Evolutionary conservation across 495 filamentous ascomycete species (phyloP), one percentile per base, ranked within the genome.

Genomic region (Penicillium turbatum): DNA sequence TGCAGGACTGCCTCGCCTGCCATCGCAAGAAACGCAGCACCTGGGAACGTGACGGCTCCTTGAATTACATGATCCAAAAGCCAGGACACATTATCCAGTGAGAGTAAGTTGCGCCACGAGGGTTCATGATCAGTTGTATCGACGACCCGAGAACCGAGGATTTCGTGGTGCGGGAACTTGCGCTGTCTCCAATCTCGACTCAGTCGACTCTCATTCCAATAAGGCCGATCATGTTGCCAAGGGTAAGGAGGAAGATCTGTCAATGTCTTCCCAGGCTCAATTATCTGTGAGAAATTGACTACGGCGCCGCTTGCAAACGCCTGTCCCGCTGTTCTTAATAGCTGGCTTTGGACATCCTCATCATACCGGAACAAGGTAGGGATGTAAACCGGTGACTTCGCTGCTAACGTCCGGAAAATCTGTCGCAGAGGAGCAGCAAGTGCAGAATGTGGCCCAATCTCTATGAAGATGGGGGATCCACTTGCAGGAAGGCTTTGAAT

Each of bases 371-470:
- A 50, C 39, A 77, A 48, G 9, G 72, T 69, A 0, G 72, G 50
- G 2, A 66, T 52, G 51, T 78, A 77, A 5, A 41, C 41, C 10
- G 50, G 62, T 9, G 42, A 46, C 39, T 32, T 36, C 17, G 5
- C n/a, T 21, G 47, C 38, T 37, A 29, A 27, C 34, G 54, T 40
- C 3, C 54, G 37, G 50, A 53, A 48, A 5, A 50, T 50, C 31
- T 87, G 79, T 51, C 76, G 72, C 5, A 87, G 57, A 10, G 85
- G 84, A 0, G 81, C 83, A 17, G 77, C 69, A 5, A 89, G 71
- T 3, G 83, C 78, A 4, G 74, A 65, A 54, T 86, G 83, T 2
- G 86, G 84, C 0, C 85, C 85, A 24, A 86, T 68, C 55, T 87
- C 84, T n/a, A 87, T 15, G 3, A 85, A 63, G 3, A 70, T 2